Conservation (phyloP, 2,329 filamentous ascomycete genomes). For the Corynespora cassiicola region DNA sequence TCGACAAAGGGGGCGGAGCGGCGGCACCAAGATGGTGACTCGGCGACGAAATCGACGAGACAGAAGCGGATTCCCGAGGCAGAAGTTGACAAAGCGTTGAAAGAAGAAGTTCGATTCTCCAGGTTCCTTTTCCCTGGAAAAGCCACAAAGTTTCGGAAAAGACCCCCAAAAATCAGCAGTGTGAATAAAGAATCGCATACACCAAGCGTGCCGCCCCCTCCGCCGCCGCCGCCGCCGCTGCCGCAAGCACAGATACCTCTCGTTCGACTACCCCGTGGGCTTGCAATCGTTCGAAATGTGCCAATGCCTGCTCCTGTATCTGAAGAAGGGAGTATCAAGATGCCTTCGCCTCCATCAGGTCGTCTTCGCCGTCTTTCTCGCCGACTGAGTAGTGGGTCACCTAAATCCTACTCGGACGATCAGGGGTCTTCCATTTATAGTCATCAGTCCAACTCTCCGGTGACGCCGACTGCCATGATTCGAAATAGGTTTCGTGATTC, state of each 20-base stretch:
- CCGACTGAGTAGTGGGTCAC: too few relatives aligned
- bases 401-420: slow-evolving; percentile 8
- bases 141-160: slow-evolving; percentile 5
- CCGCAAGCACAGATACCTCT: slow-evolving; percentile 17
- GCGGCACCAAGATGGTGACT: too few relatives aligned
- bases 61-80: slow-evolving; percentile 5
- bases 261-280: slow-evolving; percentile 29
- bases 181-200: neutral
- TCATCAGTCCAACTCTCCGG: slow-evolving; percentile 10
- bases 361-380: neutral
- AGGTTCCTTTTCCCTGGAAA: slow-evolving; percentile 13
- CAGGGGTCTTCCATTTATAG: slow-evolving; percentile 25
- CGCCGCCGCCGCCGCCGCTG: slow-evolving; percentile 2
- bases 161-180: slow-evolving; percentile 1
- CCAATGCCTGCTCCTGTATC: slow-evolving; percentile 14
- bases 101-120: slow-evolving; percentile 16
- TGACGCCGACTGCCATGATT: slow-evolving; percentile 12
- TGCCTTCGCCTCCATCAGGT: neutral
- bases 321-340: slow-evolving; percentile 1
- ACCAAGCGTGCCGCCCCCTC: too few relatives aligned
- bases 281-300: slow-evolving; percentile 26
- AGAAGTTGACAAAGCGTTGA: slow-evolving; percentile 2
- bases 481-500: slow-evolving; percentile 14
- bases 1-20: too few relatives aligned
- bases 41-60: too few relatives aligned